Percentiles rank a stretch among this genome's conserved stretches.
Evolutionary conservation across 2,329 filamentous ascomycete species (phyloP).

Genomic region (Fusarium abutilonis): DNA sequence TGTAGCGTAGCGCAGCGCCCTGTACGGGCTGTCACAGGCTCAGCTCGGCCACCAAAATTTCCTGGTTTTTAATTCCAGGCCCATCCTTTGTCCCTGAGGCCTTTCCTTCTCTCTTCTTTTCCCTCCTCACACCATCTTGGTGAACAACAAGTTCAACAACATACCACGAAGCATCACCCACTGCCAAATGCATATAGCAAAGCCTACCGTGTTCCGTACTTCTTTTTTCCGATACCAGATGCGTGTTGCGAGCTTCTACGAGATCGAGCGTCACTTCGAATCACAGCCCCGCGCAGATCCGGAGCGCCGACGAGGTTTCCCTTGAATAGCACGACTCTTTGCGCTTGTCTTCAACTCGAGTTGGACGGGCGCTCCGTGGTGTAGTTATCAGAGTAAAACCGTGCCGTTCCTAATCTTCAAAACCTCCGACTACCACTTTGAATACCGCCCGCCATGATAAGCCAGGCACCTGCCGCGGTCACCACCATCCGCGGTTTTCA

Average conservation of each 20-base stretch:
- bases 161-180: conserved; percentile 30
- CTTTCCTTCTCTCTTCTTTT: conserved; percentile 29
- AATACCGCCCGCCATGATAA: conserved; percentile 54
- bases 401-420: conserved; percentile 27
- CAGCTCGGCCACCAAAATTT: conserved; percentile 36
- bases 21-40: too few species aligned
- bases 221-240: conserved; percentile 67
- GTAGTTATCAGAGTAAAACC: conserved; percentile 30
- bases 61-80: conserved; percentile 36
- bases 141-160: conserved; percentile 35
- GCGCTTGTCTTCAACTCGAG: conserved; percentile 30
- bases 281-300: conserved; percentile 66
- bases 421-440: conserved; percentile 16
- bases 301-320: conserved; percentile 67
- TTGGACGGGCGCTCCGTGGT: conserved; percentile 35
- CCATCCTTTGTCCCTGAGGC: conserved; percentile 24
- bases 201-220: conserved; percentile 55
- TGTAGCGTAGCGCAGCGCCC: too few species aligned
- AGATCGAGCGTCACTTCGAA: conserved; percentile 60
- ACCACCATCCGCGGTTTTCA: conserved; percentile 67
- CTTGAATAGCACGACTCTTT: conserved; percentile 47
- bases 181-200: conserved; percentile 67
- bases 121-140: conserved; percentile 44
- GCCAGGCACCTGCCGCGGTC: conserved; percentile 59
- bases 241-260: conserved; percentile 60